These are phyloP conservation scores for Colletotrichum scovillei DNA, from an alignment of 2,329 filamentous ascomycete species.

Conservation along the genomic window DNA sequence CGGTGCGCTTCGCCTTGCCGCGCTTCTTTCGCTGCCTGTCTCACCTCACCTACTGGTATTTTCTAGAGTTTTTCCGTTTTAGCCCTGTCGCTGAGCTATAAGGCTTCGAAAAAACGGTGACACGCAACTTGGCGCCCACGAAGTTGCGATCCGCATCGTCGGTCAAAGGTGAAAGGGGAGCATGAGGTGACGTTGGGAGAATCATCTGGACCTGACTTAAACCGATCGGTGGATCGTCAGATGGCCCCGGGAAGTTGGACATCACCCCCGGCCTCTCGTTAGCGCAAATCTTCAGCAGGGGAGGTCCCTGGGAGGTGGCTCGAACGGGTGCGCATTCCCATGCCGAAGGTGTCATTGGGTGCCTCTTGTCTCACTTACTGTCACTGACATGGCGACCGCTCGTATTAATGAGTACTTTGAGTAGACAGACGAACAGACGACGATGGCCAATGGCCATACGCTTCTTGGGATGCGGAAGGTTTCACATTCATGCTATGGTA, in stretches of 20 bases:
- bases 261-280: neutral
- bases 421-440: neutral
- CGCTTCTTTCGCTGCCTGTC: neutral
- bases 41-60: neutral
- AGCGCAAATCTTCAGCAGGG: neutral
- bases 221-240: slow-evolving; percentile 2
- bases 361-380: neutral
- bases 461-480: neutral
- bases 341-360: neutral
- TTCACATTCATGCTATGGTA: neutral
- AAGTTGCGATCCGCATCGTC: neutral
- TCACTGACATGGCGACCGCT: neutral
- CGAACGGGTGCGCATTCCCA: neutral
- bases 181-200: neutral
- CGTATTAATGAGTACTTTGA: neutral
- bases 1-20: neutral
- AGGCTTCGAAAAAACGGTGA: neutral
- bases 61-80: neutral
- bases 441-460: neutral
- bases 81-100: neutral
- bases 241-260: neutral
- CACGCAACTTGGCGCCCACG: neutral
- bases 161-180: neutral
- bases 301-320: neutral
- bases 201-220: neutral